Conservation (phyloP, 768 basidiomycete genomes). For the Kwoniella sp. region DNA sequence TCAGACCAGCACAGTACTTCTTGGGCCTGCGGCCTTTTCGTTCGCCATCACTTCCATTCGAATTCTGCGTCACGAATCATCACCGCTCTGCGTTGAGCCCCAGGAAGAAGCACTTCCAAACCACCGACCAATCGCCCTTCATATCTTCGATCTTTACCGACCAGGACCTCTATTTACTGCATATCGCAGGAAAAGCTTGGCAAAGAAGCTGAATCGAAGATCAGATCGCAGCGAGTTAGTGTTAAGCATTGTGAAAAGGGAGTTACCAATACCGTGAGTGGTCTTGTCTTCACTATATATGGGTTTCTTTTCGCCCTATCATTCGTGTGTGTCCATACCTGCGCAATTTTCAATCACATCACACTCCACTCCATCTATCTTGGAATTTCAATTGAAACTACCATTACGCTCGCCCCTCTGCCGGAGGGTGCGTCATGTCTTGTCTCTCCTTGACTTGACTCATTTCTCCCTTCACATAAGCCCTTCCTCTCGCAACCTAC, state of each 20-base stretch:
- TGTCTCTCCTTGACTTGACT: not conserved
- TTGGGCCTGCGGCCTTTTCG: not conserved
- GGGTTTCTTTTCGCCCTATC: not conserved
- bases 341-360: not conserved
- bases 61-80: no score
- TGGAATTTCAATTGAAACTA: slow-evolving; percentile 1
- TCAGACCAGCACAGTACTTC: not conserved
- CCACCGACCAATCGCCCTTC: not conserved
- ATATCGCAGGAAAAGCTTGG: not conserved
- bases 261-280: not conserved
- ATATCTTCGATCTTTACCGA: not conserved
- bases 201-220: not conserved
- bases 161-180: no score
- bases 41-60: not conserved
- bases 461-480: not conserved
- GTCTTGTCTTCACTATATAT: not conserved
- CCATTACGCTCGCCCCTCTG: not conserved
- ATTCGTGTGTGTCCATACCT: not conserved
- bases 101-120: not conserved
- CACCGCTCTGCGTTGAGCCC: not conserved
- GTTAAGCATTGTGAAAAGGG: not conserved
- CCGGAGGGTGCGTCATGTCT: slow-evolving; percentile 3
- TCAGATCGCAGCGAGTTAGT: not conserved
- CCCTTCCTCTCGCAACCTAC: slow-evolving; percentile 1
- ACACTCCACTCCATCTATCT: not conserved